These are phyloP conservation scores for Triticum timopheevii DNA, from an alignment of 176 grass and related monocot species.

Conservation along the genomic window DNA sequence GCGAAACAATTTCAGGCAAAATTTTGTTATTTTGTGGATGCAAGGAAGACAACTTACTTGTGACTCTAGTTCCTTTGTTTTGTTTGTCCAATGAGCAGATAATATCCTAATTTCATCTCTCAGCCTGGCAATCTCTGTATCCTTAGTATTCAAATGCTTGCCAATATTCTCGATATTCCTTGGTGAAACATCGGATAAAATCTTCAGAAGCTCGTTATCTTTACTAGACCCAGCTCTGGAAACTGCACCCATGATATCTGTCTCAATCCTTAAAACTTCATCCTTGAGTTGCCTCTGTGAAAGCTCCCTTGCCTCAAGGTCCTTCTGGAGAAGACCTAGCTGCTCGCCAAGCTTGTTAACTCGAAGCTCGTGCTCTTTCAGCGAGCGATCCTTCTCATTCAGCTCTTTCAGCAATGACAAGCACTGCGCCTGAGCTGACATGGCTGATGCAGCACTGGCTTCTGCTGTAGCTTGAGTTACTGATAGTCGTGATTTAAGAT, in stretches of 20 bases:
- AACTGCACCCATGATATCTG: conserved; percentile 65
- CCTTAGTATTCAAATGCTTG: conserved; percentile 70
- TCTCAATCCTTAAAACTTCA: conserved; percentile 68
- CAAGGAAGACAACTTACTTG: conserved; percentile 46
- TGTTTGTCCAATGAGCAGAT: conserved; percentile 77
- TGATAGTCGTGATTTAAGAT: conserved; percentile 64
- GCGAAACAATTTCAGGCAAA: not conserved
- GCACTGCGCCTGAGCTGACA: conserved; percentile 67
- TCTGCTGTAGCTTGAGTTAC: conserved; percentile 72
- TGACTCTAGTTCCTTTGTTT: conserved; percentile 81
- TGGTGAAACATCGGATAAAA: conserved; percentile 74
- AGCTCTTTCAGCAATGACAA: conserved; percentile 63
- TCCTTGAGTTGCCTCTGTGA: conserved; percentile 75
- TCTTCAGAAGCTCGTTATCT: conserved; percentile 69
- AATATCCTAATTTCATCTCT: conserved; percentile 92
- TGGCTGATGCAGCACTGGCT: conserved; percentile 71
- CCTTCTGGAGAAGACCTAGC: conserved; percentile 64
- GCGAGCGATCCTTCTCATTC: conserved; percentile 57
- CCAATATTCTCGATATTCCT: conserved; percentile 81
- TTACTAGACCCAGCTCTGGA: conserved; percentile 53
- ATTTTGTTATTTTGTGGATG: not conserved
- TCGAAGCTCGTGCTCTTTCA: conserved; percentile 70
- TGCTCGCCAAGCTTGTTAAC: conserved; percentile 79
- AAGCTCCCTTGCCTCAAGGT: conserved; percentile 66
- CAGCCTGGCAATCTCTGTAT: conserved; percentile 69